Evolutionary conservation across 2,329 filamentous ascomycete species (phyloP).

Genomic region (Talaromyces islandicus): DNA sequence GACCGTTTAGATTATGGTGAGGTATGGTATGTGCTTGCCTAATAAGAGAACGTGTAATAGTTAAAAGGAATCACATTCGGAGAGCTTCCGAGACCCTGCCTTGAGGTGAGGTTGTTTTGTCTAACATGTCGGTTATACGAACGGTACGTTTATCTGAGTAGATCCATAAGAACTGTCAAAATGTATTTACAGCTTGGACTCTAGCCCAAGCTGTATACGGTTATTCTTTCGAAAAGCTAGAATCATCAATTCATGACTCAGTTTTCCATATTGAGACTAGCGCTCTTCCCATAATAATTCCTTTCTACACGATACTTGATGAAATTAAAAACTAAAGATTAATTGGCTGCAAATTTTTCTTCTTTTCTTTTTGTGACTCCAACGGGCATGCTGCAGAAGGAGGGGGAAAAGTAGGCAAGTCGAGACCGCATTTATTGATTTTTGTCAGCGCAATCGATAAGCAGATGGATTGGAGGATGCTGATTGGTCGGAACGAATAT

Average conservation of each 20-base stretch:
- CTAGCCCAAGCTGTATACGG: neutral
- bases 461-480: neutral
- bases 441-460: neutral
- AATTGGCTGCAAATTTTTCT: neutral
- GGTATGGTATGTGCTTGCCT: no score
- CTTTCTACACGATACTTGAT: neutral
- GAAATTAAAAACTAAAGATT: no score
- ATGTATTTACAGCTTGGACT: neutral
- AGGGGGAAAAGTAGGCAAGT: no score
- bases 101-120: neutral
- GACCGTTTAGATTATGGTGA: neutral
- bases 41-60: neutral
- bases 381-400: neutral
- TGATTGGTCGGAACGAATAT: neutral
- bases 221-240: neutral
- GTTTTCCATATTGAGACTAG: neutral
- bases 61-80: no score
- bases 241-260: neutral
- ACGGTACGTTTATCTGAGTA: neutral
- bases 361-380: neutral
- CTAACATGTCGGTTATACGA: neutral
- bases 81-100: neutral
- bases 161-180: neutral
- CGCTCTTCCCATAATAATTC: no score
- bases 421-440: neutral